Base-by-base conservation (phyloP, 495 filamentous ascomycete species). In the Neurospora intermedia region DNA sequence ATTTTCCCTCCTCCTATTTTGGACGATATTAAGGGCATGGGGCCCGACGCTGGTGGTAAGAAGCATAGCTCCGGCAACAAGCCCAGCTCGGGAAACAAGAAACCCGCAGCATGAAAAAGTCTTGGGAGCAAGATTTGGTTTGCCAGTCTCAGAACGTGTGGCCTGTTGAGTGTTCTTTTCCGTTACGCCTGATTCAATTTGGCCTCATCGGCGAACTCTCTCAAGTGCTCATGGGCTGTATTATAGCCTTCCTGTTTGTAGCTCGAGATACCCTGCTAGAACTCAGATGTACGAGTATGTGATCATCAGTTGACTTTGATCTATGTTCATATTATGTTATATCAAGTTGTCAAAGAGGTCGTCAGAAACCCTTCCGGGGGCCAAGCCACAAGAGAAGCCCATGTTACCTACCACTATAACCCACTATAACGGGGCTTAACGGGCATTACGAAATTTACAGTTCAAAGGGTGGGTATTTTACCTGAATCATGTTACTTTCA, bases 1-100 rank as follows among this genome's bases (percentile, higher is more conserved):
- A 75, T 85, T 40, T 85, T 85, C 71, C 83, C 83, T 42, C 78
- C 78, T 6, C 35, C 82, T 2, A 48, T 79, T 11, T 74, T 80
- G 13, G 81, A 82, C 73, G 79, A 82, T 69, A 79, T 69, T n/a
- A 54, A 38, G 18, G 54, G 13, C 40, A 40, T 20, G 18, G 40
- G 46, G 9, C 27, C 16, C 20, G 41, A 31, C 72, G 16, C 43
- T 20, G 13, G 40, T 6, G 35, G 23, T 43, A 72, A 48, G 35
- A 72, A 54, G 73, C 59, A 72, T 46, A 38, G 46, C 20, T 43
- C 42, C 0, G 45, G 70, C 54, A 66, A 38, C 23, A 62, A 54
- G 73, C 54, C 59, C 35, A 31, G 45, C n/a, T 43, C 41, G 0
- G 43, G 70, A 39, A 71, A 35, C 20, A 59, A 43, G 73, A 23